phyloP scores from a whole-genome alignment of 202 grass and related monocot genomes.

The Panicum hallii region DNA sequence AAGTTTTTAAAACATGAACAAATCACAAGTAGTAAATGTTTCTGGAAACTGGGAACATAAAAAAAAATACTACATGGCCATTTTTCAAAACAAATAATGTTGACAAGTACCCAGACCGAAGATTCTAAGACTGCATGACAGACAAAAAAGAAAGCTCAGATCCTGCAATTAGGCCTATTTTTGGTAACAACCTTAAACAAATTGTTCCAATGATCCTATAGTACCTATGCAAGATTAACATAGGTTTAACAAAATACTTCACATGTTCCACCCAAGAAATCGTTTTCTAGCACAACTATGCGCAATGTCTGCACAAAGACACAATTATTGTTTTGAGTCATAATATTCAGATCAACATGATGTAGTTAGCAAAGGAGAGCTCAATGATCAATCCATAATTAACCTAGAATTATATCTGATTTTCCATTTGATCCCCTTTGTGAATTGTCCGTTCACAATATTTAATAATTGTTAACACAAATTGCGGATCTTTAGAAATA shows the following conservation, averaged over 20 bases:
- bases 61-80: neutral
- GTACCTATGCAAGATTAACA: neutral
- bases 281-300: neutral
- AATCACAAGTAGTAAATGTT: neutral
- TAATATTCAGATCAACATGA: slow-evolving; percentile 3
- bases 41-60: neutral
- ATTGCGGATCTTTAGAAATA: neutral
- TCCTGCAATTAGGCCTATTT: neutral
- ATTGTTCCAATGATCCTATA: slow-evolving; percentile 4
- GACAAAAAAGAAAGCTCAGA: neutral
- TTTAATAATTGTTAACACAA: neutral
- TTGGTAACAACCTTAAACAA: neutral
- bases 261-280: neutral
- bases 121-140: slow-evolving; percentile 1
- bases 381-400: neutral
- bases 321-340: neutral
- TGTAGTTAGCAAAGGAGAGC: neutral
- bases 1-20: slow-evolving; percentile 23
- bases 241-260: neutral
- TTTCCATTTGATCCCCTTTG: neutral
- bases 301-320: neutral
- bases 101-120: neutral
- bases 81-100: slow-evolving; percentile 15
- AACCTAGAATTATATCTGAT: neutral
- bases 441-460: neutral